Evolutionary conservation across 805 yeast species (phyloP).

Genomic region (Candida patagonica): DNA sequence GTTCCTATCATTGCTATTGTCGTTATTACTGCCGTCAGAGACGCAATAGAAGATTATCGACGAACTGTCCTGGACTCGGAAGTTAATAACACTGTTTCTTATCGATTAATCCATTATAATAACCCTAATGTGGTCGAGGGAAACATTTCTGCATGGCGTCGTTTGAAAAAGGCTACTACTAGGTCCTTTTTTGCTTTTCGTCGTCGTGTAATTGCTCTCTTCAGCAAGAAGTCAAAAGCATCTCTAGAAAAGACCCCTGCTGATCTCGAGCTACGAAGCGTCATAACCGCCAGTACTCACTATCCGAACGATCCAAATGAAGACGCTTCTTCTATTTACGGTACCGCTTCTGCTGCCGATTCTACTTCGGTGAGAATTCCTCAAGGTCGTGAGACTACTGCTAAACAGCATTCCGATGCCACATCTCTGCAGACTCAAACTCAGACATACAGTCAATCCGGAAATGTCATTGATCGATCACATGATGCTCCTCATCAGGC

Average conservation of each 20-base stretch:
- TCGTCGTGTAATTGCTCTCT: background rate
- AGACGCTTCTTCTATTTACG: background rate
- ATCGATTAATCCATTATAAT: slow-evolving; percentile 41
- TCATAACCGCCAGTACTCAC: slow-evolving; percentile 2
- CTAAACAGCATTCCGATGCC: background rate
- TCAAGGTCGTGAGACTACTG: background rate
- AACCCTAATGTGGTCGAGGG: slow-evolving; percentile 52
- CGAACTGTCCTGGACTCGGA: slow-evolving; percentile 57
- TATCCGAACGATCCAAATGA: background rate
- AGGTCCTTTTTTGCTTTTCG: slow-evolving; percentile 4
- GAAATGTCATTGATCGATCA: slow-evolving; percentile 27
- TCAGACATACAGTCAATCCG: slow-evolving; percentile 1
- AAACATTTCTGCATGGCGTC: slow-evolving; percentile 54
- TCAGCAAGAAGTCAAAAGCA: slow-evolving; percentile 4
- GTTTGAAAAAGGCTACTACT: slow-evolving; percentile 51
- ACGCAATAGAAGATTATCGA: slow-evolving; percentile 69
- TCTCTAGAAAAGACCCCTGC: background rate
- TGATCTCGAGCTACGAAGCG: slow-evolving; percentile 5
- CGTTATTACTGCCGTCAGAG: slow-evolving; percentile 61
- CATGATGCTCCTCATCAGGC: slow-evolving; percentile 25
- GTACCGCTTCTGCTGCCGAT: background rate
- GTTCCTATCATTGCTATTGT: slow-evolving; percentile 79
- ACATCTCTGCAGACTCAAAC: background rate
- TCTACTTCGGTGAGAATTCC: too few species aligned
- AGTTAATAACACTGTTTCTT: slow-evolving; percentile 57